Evolutionary conservation across 805 yeast genomes (phyloP).

Genomic region (Yarrowia osloensis): DNA sequence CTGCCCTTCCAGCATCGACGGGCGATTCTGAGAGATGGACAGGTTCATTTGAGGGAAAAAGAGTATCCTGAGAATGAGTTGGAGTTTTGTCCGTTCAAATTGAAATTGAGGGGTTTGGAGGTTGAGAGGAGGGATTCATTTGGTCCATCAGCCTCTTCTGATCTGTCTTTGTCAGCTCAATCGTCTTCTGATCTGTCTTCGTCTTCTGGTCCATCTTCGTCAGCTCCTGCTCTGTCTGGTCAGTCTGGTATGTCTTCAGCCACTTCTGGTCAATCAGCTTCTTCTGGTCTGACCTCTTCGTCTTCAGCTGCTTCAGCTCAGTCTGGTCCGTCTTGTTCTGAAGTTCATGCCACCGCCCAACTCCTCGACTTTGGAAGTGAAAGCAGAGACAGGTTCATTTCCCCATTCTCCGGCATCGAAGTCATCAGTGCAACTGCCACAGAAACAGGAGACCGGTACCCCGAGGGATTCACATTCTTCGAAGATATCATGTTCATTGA

Average conservation of each 20-base stretch:
- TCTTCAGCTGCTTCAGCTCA: neutral
- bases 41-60: no score
- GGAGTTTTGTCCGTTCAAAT: neutral
- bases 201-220: no score
- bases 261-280: no score
- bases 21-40: neutral
- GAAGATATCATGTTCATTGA: neutral
- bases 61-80: no score
- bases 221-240: no score
- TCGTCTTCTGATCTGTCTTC: no score
- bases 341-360: neutral
- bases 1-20: neutral
- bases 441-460: neutral
- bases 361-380: neutral
- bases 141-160: no score
- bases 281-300: neutral
- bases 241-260: no score
- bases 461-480: neutral
- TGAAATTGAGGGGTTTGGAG: neutral
- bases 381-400: neutral
- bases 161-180: no score
- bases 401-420: neutral
- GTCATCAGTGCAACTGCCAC: neutral
- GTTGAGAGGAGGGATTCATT: no score
- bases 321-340: no score